Percentiles rank a stretch among this genome's conserved stretches.
These are phyloP conservation scores for Discostella pseudostelligera DNA, from an alignment of 108 stramenopile species.

Conservation along the genomic window DNA sequence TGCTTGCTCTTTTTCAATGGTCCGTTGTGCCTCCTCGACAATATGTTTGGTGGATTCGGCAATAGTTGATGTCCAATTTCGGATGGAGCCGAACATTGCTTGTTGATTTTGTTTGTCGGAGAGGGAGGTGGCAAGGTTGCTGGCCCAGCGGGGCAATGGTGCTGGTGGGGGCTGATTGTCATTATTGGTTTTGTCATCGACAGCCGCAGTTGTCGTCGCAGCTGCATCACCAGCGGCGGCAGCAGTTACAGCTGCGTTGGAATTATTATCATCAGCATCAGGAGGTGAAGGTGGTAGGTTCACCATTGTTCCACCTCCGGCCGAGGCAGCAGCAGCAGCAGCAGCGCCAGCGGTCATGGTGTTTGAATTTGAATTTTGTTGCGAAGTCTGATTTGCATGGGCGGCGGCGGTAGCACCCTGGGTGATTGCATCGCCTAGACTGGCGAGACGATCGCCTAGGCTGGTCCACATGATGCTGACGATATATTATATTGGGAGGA, in stretches of 20 bases:
- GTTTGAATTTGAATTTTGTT: not conserved
- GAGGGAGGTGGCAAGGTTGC: constrained; percentile 21
- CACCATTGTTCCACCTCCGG: not conserved
- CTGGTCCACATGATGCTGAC: constrained; percentile 26
- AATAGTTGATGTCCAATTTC: constrained; percentile 25
- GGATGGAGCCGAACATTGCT: constrained; percentile 18
- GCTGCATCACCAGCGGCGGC: not conserved
- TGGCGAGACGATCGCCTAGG: constrained; percentile 39
- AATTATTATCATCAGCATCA: not conserved
- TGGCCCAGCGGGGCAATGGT: constrained; percentile 23
- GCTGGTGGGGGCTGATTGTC: constrained; percentile 8
- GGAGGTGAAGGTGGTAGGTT: not conserved
- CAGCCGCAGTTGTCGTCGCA: not conserved
- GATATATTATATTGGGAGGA: not conserved
- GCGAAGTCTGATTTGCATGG: constrained; percentile 18
- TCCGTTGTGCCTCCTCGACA: constrained; percentile 30
- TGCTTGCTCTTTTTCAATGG: constrained; percentile 37
- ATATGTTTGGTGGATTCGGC: constrained; percentile 30
- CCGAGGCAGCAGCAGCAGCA: not conserved
- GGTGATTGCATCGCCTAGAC: constrained; percentile 33
- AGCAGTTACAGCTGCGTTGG: not conserved
- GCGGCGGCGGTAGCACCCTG: constrained; percentile 8
- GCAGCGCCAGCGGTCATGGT: not conserved
- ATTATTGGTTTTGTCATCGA: not conserved
- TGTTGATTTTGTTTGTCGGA: constrained; percentile 27